Conservation (phyloP, 192 early-diverging fungal genomes). For the Coemansia sp. region DNA sequence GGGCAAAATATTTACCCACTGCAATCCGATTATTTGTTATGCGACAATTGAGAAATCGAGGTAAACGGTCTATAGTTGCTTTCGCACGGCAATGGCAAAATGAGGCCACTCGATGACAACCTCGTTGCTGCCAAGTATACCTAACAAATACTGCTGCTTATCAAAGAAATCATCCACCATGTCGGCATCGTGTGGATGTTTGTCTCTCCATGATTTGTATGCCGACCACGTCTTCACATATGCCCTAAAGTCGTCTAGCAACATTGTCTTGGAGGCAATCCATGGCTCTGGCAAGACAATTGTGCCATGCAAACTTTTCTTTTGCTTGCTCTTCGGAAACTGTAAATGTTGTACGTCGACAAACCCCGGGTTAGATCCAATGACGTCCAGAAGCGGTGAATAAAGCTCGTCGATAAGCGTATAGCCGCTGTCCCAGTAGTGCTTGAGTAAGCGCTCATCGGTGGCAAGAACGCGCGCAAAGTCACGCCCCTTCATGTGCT, state of each 20-base stretch:
- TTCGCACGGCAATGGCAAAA: conserved; percentile 32
- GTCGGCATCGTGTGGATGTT: neutral
- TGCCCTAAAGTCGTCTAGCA: conserved; percentile 9
- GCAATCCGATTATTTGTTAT: neutral
- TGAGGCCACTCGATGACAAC: conserved; percentile 24
- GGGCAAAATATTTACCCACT: neutral
- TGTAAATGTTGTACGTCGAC: conserved; percentile 9
- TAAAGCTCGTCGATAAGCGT: conserved; percentile 13
- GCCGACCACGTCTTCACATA: conserved; percentile 40
- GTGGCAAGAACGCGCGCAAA: conserved; percentile 22
- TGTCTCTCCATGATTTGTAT: conserved; percentile 29
- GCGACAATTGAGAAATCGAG: no score
- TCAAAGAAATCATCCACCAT: conserved; percentile 22
- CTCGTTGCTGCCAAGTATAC: neutral
- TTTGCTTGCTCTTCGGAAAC: neutral
- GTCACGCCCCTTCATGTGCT: neutral
- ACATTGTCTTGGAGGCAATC: conserved; percentile 14
- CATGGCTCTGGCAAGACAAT: conserved; percentile 11
- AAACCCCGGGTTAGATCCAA: neutral
- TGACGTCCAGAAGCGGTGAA: neutral
- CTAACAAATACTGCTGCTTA: conserved; percentile 2
- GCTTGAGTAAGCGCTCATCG: neutral
- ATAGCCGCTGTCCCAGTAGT: conserved; percentile 26
- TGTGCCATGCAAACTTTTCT: neutral
- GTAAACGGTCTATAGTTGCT: neutral